Evolutionary conservation across 2,329 filamentous ascomycete species (phyloP).

Genomic region (Sordariomycetes sp.): DNA sequence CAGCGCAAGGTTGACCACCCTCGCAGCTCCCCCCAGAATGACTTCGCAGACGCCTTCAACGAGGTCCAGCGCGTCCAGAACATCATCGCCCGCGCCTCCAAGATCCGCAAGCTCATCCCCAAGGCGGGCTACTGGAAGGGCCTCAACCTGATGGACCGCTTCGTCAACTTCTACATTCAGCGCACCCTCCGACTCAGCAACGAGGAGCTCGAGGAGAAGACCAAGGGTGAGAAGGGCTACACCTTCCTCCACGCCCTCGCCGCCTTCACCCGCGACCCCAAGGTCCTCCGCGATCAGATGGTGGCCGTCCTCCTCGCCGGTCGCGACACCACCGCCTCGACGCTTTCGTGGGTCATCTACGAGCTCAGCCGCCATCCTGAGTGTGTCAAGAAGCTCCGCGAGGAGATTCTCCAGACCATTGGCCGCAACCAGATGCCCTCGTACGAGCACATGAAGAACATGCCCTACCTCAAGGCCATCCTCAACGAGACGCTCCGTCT

Average conservation of each 20-base stretch:
- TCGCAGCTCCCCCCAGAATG: conserved; percentile 43
- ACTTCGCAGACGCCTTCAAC: conserved; percentile 75
- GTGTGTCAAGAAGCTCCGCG: conserved; percentile 57
- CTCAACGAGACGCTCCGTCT: conserved; percentile 72
- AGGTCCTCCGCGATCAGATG: conserved; percentile 74
- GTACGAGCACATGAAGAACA: conserved; percentile 75
- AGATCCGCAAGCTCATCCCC: conserved; percentile 54
- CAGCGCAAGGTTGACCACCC: background rate
- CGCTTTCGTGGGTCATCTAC: conserved; percentile 74
- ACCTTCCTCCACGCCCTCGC: conserved; percentile 85
- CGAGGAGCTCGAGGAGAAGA: conserved; percentile 57
- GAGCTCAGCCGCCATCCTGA: conserved; percentile 67
- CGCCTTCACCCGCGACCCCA: conserved; percentile 62
- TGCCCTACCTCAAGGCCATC: conserved; percentile 70
- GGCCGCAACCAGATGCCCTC: conserved; percentile 56
- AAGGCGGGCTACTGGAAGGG: conserved; percentile 52
- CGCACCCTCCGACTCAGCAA: conserved; percentile 58
- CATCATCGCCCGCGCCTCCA: conserved; percentile 55
- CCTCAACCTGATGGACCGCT: conserved; percentile 62
- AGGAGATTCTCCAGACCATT: conserved; percentile 60
- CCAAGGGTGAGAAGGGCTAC: conserved; percentile 62
- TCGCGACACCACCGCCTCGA: conserved; percentile 77
- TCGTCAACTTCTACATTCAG: conserved; percentile 72
- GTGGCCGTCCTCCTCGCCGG: conserved; percentile 76
- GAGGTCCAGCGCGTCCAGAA: conserved; percentile 70